Evolutionary conservation across 1,284 basidiomycete species (phyloP).

Genomic region (Papiliotrema fonsecae): DNA sequence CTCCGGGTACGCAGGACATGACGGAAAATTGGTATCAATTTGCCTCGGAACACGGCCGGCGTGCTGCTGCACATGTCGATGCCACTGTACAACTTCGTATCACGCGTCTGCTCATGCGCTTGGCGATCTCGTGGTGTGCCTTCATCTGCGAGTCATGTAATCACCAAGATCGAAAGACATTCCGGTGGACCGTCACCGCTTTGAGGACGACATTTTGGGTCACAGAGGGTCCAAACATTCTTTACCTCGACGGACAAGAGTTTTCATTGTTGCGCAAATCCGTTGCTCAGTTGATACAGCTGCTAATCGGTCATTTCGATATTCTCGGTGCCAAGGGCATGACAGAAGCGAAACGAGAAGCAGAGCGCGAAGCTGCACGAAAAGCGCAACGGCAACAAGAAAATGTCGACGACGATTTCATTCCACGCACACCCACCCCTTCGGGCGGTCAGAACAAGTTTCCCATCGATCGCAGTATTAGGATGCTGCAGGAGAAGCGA

Average conservation of each 20-base stretch:
- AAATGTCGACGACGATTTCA: slow-evolving; percentile 49
- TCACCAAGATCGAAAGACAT: slow-evolving; percentile 91
- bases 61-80: slow-evolving; percentile 84
- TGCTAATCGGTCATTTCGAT: slow-evolving; percentile 96
- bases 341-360: slow-evolving; percentile 80
- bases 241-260: slow-evolving; percentile 80
- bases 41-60: slow-evolving; percentile 84
- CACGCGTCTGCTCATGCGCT: slow-evolving; percentile 72
- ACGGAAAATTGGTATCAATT: slow-evolving; percentile 95
- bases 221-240: slow-evolving; percentile 83
- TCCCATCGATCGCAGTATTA: slow-evolving; percentile 57
- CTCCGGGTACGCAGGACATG: slow-evolving; percentile 72
- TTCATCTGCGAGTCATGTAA: slow-evolving; percentile 99
- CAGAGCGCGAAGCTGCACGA: slow-evolving; percentile 70
- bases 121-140: slow-evolving; percentile 94
- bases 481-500: slow-evolving; percentile 67
- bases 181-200: slow-evolving; percentile 97
- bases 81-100: slow-evolving; percentile 65
- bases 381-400: slow-evolving; percentile 58
- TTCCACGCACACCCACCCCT: slow-evolving; percentile 32
- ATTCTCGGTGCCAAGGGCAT: slow-evolving; percentile 89
- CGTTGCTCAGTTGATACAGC: slow-evolving; percentile 92
- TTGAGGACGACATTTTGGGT: slow-evolving; percentile 89
- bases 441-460: slow-evolving; percentile 22
- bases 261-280: slow-evolving; percentile 85